Evolutionary conservation across 495 filamentous ascomycete species (phyloP).

Genomic region (Amniculicola lignicola): DNA sequence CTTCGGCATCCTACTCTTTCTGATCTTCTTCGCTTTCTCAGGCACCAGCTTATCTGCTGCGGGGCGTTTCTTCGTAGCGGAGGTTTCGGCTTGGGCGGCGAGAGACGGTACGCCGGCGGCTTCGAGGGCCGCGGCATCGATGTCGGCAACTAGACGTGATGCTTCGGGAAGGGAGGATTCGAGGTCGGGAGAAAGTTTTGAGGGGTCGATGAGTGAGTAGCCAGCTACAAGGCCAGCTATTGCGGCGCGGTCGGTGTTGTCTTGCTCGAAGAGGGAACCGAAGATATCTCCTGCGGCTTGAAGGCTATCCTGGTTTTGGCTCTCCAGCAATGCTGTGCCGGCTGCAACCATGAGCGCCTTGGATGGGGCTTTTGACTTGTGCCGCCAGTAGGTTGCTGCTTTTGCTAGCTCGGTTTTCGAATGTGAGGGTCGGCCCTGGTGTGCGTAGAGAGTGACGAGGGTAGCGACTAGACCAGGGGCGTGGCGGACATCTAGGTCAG

Average conservation of each 20-base stretch:
- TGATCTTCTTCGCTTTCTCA: slow-evolving; percentile 58
- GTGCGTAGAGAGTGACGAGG: slow-evolving; percentile 74
- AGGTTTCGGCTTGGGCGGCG: slow-evolving; percentile 42
- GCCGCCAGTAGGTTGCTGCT: slow-evolving; percentile 78
- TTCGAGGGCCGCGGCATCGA: slow-evolving; percentile 70
- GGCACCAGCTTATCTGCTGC: slow-evolving; percentile 45
- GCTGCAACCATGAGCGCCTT: slow-evolving; percentile 71
- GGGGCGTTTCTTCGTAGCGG: slow-evolving; percentile 53
- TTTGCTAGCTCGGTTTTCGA: slow-evolving; percentile 69
- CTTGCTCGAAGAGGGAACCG: slow-evolving; percentile 57
- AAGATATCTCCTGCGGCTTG: slow-evolving; percentile 71
- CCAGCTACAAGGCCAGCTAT: slow-evolving; percentile 82
- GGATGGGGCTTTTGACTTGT: slow-evolving; percentile 42
- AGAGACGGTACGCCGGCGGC: slow-evolving; percentile 69
- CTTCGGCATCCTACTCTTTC: slow-evolving; percentile 70
- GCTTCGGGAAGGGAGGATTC: slow-evolving; percentile 63
- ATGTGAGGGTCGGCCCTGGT: slow-evolving; percentile 71
- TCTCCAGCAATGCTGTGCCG: slow-evolving; percentile 73
- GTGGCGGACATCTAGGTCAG: slow-evolving; percentile 67
- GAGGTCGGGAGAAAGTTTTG: slow-evolving; percentile 55
- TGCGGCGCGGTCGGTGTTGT: slow-evolving; percentile 61
- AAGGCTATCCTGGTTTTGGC: slow-evolving; percentile 62
- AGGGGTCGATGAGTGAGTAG: slow-evolving; percentile 63
- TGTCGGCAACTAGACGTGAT: slow-evolving; percentile 59
- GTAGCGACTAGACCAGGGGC: slow-evolving; percentile 84